Conservation (phyloP, 1,139 yeast species). For the Debaryomyces fabryi region DNA sequence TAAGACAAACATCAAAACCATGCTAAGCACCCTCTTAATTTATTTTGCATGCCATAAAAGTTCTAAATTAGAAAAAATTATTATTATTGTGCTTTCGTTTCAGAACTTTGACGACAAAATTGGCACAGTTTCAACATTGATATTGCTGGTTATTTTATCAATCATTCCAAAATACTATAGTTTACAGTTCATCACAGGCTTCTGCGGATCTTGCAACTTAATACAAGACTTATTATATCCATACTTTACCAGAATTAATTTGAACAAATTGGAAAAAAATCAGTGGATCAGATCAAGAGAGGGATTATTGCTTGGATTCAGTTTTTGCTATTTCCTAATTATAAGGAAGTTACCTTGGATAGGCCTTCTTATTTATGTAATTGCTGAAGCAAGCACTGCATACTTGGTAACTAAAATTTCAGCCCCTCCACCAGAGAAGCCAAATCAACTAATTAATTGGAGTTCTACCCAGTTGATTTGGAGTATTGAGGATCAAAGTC, state of each 20-base stretch:
- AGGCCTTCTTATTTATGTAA: constrained; percentile 53
- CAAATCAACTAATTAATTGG: constrained; percentile 32
- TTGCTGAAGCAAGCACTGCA: constrained; percentile 59
- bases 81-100: constrained; percentile 47
- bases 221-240: constrained; percentile 53
- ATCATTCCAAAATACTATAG: constrained; percentile 36
- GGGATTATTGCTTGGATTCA: constrained; percentile 62
- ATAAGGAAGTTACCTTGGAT: constrained; percentile 45
- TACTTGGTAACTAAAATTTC: constrained; percentile 57
- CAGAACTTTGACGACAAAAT: constrained; percentile 46
- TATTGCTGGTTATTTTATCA: constrained; percentile 36
- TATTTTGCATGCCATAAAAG: constrained; percentile 25
- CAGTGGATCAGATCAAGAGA: constrained; percentile 60
- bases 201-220: constrained; percentile 50
- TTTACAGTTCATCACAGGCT: constrained; percentile 41
- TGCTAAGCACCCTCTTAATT: constrained; percentile 23
- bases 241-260: constrained; percentile 52
- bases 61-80: constrained; percentile 44
- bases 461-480: constrained; percentile 36
- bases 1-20: constrained; percentile 23
- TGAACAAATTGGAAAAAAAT: constrained; percentile 44
- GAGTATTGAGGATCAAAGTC: constrained; percentile 18
- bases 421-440: constrained; percentile 49
- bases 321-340: constrained; percentile 50
- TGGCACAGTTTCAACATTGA: constrained; percentile 49